Conservation (phyloP, 106 monocot genomes). For the Platanthera zijinensis region DNA sequence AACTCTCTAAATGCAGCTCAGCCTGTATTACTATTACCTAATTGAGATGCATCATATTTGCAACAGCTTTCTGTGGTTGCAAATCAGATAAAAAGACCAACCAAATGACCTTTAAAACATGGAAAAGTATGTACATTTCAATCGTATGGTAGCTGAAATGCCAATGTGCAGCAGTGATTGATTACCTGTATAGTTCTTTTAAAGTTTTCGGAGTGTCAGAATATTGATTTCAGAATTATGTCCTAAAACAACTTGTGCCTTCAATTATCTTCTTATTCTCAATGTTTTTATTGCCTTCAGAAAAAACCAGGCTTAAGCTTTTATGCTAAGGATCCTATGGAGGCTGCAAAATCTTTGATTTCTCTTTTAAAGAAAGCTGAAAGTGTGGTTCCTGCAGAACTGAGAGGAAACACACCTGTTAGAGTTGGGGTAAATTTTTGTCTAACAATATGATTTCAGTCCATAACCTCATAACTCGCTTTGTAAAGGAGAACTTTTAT, state of each 20-base stretch:
- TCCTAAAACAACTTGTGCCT: not conserved
- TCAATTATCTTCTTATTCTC: not conserved
- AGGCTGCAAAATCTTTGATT: constrained; percentile 75
- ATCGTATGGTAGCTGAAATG: too few species aligned
- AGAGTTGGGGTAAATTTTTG: constrained; percentile 79
- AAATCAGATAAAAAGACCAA: too few species aligned
- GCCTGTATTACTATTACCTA: too few species aligned
- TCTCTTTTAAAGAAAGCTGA: constrained; percentile 71
- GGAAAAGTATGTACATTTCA: too few species aligned
- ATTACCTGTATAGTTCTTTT: too few species aligned
- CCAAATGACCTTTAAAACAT: too few species aligned
- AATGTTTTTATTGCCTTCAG: constrained; percentile 32
- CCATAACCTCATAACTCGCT: not conserved
- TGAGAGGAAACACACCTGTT: constrained; percentile 63
- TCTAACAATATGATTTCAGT: not conserved
- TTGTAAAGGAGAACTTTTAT: not conserved
- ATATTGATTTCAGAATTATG: not conserved
- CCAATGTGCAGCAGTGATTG: too few species aligned
- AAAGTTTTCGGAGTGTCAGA: too few species aligned
- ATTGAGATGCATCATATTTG: too few species aligned
- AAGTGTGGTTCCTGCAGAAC: constrained; percentile 46
- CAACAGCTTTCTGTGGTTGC: too few species aligned
- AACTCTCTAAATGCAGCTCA: too few species aligned
- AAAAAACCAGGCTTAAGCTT: constrained; percentile 78
- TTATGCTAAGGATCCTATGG: constrained; percentile 56